These are phyloP conservation scores for Phytopythium cucurbitacearum DNA, from an alignment of 352 stramenopile species.

Conservation along the genomic window DNA sequence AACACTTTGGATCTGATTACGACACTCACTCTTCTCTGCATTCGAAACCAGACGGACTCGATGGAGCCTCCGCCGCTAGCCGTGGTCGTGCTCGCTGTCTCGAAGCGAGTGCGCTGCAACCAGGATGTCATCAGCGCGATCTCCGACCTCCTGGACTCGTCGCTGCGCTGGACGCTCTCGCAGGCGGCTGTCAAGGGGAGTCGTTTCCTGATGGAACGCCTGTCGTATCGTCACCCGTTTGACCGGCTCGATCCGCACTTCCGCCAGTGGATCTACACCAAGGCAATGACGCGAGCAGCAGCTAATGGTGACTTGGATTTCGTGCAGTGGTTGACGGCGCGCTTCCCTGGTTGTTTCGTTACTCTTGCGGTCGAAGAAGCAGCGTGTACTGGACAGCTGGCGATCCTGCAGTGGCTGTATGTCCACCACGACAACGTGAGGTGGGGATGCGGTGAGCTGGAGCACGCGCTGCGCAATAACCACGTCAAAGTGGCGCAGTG, in stretches of 20 bases:
- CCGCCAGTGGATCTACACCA: slow-evolving; percentile 18
- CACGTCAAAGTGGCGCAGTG: slow-evolving; percentile 2
- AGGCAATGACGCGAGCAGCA: slow-evolving; percentile 22
- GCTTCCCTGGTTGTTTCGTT: slow-evolving; percentile 19
- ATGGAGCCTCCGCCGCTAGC: too few relatives aligned
- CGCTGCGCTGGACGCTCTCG: slow-evolving; percentile 15
- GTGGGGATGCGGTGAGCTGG: neutral
- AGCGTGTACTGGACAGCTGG: slow-evolving; percentile 20
- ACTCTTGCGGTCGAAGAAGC: slow-evolving; percentile 11
- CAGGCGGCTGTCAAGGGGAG: slow-evolving; percentile 8
- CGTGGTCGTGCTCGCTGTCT: too few relatives aligned
- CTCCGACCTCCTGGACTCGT: slow-evolving; percentile 20
- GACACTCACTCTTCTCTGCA: too few relatives aligned
- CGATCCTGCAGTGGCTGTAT: slow-evolving; percentile 44
- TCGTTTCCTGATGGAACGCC: slow-evolving; percentile 13
- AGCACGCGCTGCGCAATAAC: neutral
- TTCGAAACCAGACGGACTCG: too few relatives aligned
- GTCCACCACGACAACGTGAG: slow-evolving; percentile 9
- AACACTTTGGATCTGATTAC: too few relatives aligned
- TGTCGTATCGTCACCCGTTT: slow-evolving; percentile 7
- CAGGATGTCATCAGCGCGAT: slow-evolving; percentile 15
- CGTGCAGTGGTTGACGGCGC: slow-evolving; percentile 20
- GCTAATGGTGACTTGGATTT: slow-evolving; percentile 17
- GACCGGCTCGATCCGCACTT: slow-evolving; percentile 7
- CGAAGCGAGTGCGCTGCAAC: too few relatives aligned